Percentiles rank a stretch among this genome's conserved stretches.
Evolutionary conservation across 495 filamentous ascomycete species (phyloP).

Genomic region (Aspergillus wentii): DNA sequence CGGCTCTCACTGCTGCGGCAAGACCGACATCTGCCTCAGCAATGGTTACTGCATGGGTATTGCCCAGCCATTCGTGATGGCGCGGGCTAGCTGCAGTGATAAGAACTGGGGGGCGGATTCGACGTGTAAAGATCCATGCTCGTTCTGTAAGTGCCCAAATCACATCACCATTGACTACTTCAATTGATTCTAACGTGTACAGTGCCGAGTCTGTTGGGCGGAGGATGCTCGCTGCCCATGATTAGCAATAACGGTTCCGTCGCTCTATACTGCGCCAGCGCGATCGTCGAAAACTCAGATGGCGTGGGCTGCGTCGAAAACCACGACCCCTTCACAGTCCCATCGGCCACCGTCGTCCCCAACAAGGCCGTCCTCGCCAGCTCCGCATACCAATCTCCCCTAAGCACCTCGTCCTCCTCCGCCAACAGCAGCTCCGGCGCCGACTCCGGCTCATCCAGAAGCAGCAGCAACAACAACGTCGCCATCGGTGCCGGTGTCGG

Average conservation of each 20-base stretch:
- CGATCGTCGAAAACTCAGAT: constrained; percentile 9
- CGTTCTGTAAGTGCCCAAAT: not conserved
- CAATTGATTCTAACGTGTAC: too few species aligned
- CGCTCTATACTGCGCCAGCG: constrained; percentile 27
- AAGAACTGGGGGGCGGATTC: constrained; percentile 16
- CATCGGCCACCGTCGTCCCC: constrained; percentile 9
- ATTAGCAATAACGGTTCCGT: constrained; percentile 8
- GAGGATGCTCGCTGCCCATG: too few species aligned
- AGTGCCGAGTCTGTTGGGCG: too few species aligned
- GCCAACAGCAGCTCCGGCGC: too few species aligned
- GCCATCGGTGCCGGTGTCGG: not conserved
- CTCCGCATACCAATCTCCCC: too few species aligned
- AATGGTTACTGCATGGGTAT: constrained; percentile 25
- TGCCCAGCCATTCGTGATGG: constrained; percentile 14
- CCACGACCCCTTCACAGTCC: constrained; percentile 14
- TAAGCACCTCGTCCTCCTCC: too few species aligned
- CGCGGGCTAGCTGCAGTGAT: constrained; percentile 21
- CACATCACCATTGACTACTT: too few species aligned
- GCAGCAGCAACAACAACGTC: not conserved
- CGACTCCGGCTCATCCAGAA: too few species aligned
- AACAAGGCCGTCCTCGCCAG: constrained; percentile 19
- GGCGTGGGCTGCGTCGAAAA: constrained; percentile 15
- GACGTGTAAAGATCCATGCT: not conserved
- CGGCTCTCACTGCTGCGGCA: constrained; percentile 74
- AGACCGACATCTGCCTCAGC: constrained; percentile 63